phyloP scores from a whole-genome alignment of 495 filamentous ascomycete genomes.

The Pyrenula massariospora region DNA sequence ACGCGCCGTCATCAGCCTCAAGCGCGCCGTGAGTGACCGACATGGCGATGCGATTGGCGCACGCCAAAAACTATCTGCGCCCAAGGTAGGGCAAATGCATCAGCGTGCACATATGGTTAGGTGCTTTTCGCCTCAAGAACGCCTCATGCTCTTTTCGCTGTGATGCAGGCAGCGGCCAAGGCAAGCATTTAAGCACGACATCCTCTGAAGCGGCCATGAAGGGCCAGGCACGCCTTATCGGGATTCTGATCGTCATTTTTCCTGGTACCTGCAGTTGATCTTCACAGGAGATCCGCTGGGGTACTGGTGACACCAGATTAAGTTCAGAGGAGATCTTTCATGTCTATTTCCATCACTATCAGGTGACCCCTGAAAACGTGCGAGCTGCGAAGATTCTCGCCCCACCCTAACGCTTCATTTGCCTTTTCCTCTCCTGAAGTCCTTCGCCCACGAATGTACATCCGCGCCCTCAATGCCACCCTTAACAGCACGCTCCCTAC shows the following conservation, averaged over 20 bases:
- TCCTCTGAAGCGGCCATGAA: background rate
- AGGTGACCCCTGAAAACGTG: too few species aligned
- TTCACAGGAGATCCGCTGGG: too few species aligned
- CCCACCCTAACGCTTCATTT: background rate
- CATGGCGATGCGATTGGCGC: background rate
- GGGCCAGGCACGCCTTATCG: background rate
- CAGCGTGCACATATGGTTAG: background rate
- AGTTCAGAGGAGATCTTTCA: too few species aligned
- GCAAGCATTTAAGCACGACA: background rate
- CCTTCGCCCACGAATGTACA: background rate
- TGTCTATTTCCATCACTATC: too few species aligned
- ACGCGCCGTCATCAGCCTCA: too few species aligned
- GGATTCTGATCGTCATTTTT: too few species aligned
- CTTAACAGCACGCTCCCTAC: background rate
- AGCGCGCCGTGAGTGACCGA: too few species aligned
- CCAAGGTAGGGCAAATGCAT: background rate
- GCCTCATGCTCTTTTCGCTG: background rate
- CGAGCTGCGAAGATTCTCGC: background rate
- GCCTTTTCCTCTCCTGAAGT: background rate
- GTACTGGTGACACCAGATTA: too few species aligned
- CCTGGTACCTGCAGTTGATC: too few species aligned
- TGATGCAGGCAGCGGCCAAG: background rate
- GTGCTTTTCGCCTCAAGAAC: background rate
- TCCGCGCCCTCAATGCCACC: background rate
- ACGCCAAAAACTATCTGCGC: background rate